These are phyloP conservation scores for Ilyonectria destructans DNA, from an alignment of 2,329 filamentous ascomycete species.

Conservation along the genomic window DNA sequence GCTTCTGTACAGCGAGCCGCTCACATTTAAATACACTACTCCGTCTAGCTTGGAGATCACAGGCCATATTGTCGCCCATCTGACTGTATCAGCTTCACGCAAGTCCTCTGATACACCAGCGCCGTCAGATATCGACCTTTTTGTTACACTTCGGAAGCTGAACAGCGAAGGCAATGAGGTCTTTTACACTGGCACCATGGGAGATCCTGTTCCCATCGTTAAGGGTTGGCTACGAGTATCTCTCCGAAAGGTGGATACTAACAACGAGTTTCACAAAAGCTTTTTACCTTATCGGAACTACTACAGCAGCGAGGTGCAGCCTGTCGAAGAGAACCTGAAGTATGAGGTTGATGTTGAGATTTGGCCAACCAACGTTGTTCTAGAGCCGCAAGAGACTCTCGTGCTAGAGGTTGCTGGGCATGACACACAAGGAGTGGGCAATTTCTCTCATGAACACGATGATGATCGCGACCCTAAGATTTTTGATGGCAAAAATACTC, in stretches of 20 bases:
- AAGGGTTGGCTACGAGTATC: slow-evolving; percentile 78
- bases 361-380: slow-evolving; percentile 75
- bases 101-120: slow-evolving; percentile 57
- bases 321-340: slow-evolving; percentile 68
- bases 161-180: slow-evolving; percentile 69
- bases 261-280: slow-evolving; percentile 65
- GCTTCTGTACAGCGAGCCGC: slow-evolving; percentile 27
- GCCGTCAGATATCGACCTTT: slow-evolving; percentile 70
- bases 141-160: slow-evolving; percentile 74
- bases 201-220: slow-evolving; percentile 74
- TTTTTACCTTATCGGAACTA: slow-evolving; percentile 74
- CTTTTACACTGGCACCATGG: slow-evolving; percentile 76
- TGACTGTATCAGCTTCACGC: slow-evolving; percentile 76
- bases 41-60: slow-evolving; percentile 75
- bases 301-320: slow-evolving; percentile 68
- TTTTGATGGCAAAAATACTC: slow-evolving; percentile 9
- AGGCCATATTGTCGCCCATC: slow-evolving; percentile 75
- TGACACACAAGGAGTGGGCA: slow-evolving; percentile 73
- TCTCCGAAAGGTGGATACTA: slow-evolving; percentile 67
- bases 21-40: slow-evolving; percentile 71
- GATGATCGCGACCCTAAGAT: background rate
- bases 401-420: slow-evolving; percentile 70
- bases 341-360: slow-evolving; percentile 75
- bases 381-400: slow-evolving; percentile 62
- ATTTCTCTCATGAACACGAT: slow-evolving; percentile 64